Percentiles rank a stretch among this genome's conserved stretches.
Conservation (phyloP, 192 early-diverging fungal genomes). For the Gorgonomyces haynaldii region DNA sequence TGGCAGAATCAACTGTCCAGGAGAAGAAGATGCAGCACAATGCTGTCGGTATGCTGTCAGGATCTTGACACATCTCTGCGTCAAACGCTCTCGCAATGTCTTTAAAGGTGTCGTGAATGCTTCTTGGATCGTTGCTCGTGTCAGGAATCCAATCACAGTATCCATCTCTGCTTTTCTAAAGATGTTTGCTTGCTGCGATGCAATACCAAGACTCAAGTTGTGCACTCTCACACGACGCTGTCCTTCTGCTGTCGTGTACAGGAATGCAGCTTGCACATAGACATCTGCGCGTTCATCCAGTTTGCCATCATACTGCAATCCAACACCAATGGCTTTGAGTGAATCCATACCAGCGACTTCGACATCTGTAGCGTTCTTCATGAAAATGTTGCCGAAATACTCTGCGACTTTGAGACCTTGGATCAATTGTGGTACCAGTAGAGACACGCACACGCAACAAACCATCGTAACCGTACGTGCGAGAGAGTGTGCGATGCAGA, state of each 20-base stretch:
- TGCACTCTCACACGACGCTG: slow-evolving; percentile 85
- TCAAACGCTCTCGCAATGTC: slow-evolving; percentile 66
- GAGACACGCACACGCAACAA: slow-evolving; percentile 83
- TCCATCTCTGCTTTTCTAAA: slow-evolving; percentile 90
- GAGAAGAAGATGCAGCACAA: slow-evolving; percentile 73
- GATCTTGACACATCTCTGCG: slow-evolving; percentile 79
- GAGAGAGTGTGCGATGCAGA: slow-evolving; percentile 53
- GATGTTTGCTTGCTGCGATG: slow-evolving; percentile 61
- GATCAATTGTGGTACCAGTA: slow-evolving; percentile 40
- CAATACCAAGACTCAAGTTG: slow-evolving; percentile 70
- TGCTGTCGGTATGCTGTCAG: slow-evolving; percentile 83
- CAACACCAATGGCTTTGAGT: slow-evolving; percentile 69
- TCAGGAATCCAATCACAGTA: slow-evolving; percentile 74
- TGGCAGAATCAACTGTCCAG: slow-evolving; percentile 91
- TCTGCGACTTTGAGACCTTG: slow-evolving; percentile 65
- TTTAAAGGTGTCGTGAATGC: slow-evolving; percentile 58
- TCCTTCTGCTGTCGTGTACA: slow-evolving; percentile 87
- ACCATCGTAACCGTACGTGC: slow-evolving; percentile 77
- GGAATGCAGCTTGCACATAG: slow-evolving; percentile 81
- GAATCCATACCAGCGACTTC: slow-evolving; percentile 83
- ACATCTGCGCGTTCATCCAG: slow-evolving; percentile 67
- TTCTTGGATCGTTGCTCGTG: slow-evolving; percentile 54
- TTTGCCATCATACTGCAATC: slow-evolving; percentile 78
- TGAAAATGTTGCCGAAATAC: slow-evolving; percentile 88
- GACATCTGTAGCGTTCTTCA: slow-evolving; percentile 84